A percentile compares a stretch with the other conserved stretches of the same genome.
phyloP scores from a whole-genome alignment of 2,329 filamentous ascomycete species.

The Juglanconis juglandina region DNA sequence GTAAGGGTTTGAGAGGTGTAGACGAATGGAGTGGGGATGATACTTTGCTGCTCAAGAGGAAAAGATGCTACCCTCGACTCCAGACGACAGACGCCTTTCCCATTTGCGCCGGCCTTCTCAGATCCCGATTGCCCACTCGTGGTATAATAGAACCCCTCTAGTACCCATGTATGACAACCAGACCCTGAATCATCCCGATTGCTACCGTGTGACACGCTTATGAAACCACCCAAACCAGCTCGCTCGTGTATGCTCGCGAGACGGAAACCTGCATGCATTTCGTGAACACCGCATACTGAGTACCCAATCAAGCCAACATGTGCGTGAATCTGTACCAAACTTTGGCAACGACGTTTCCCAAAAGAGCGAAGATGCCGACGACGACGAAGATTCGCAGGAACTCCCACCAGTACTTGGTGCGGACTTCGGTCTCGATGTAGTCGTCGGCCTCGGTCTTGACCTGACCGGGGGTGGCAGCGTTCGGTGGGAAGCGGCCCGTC shows the following conservation, averaged over 20 bases:
- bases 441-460: constrained; percentile 28
- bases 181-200: background rate
- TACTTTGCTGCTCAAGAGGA: background rate
- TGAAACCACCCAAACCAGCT: background rate
- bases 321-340: constrained; percentile 19
- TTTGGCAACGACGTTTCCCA: constrained; percentile 35
- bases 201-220: background rate
- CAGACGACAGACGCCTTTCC: background rate
- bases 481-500: constrained; percentile 76
- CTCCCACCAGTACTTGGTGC: constrained; percentile 51
- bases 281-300: background rate
- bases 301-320: background rate
- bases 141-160: background rate
- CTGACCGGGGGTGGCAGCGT: constrained; percentile 43
- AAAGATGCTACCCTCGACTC: background rate
- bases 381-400: constrained; percentile 53
- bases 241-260: background rate
- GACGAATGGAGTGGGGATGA: background rate
- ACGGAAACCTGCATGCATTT: background rate
- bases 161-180: background rate
- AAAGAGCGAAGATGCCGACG: constrained; percentile 40
- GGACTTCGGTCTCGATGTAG: constrained; percentile 58
- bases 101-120: background rate
- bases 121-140: background rate
- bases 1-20: background rate